Evolutionary conservation across 805 yeast genomes (phyloP).

Genomic region (Nakazawaea anatomiae): DNA sequence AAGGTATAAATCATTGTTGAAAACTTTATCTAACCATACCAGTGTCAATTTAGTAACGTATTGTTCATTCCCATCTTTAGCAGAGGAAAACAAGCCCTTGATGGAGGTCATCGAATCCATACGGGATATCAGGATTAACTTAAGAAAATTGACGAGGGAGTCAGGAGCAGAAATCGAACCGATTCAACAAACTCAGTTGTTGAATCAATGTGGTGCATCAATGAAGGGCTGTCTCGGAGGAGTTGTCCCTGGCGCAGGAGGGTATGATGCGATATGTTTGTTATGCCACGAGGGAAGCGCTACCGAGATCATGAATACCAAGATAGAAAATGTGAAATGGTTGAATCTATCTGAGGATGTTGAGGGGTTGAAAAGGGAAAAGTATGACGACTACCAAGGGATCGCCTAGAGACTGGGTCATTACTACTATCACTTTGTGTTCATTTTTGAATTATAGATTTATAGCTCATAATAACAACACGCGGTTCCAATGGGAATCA

Average conservation of each 20-base stretch:
- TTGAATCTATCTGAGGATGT: constrained; percentile 58
- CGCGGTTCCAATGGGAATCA: too few relatives aligned
- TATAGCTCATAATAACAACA: too few relatives aligned
- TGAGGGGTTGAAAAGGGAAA: constrained; percentile 49
- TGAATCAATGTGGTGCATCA: constrained; percentile 46
- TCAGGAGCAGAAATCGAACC: constrained; percentile 93
- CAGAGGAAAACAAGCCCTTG: constrained; percentile 18
- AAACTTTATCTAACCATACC: constrained; percentile 14
- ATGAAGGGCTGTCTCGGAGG: constrained; percentile 84
- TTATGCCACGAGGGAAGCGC: constrained; percentile 47
- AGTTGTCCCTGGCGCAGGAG: constrained; percentile 99
- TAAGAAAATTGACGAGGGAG: constrained; percentile 53
- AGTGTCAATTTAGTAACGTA: constrained; percentile 10
- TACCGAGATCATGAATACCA: constrained; percentile 20
- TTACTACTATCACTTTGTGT: too few relatives aligned
- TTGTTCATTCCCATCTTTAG: constrained; percentile 1
- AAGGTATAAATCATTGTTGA: constrained; percentile 27
- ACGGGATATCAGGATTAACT: constrained; percentile 43
- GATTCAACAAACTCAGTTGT: constrained; percentile 56
- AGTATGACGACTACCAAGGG: constrained; percentile 21
- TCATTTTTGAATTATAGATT: too few relatives aligned
- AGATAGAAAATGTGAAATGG: constrained; percentile 54
- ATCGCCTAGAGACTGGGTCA: not conserved
- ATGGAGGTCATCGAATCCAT: constrained; percentile 35
- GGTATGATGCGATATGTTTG: constrained; percentile 86